phyloP scores from a whole-genome alignment of 805 yeast species.

The Wickerhamomyces pijperi region DNA sequence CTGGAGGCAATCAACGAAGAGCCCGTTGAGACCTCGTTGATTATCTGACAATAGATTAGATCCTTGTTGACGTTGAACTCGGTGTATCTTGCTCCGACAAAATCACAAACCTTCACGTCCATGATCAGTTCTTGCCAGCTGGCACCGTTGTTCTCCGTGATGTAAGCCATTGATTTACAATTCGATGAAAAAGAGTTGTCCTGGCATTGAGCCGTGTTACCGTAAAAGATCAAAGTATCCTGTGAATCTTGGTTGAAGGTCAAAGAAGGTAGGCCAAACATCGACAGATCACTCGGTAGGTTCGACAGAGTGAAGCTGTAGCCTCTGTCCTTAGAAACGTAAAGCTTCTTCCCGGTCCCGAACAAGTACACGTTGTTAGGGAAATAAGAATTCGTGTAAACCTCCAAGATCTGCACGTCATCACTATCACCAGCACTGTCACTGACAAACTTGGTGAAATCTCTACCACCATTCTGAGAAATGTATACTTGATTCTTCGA shows the following conservation, averaged over 20 bases:
- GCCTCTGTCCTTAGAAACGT: constrained; percentile 66
- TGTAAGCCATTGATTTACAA: constrained; percentile 49
- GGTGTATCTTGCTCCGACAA: constrained; percentile 37
- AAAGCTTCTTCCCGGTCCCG: constrained; percentile 14
- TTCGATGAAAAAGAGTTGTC: constrained; percentile 5
- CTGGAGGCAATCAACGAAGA: constrained; percentile 20
- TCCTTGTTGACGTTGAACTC: constrained; percentile 30
- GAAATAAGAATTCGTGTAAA: constrained; percentile 46
- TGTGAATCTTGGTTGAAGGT: constrained; percentile 48
- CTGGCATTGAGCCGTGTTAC: constrained; percentile 43
- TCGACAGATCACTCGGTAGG: constrained; percentile 33
- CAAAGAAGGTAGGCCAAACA: constrained; percentile 34
- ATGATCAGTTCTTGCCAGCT: constrained; percentile 42
- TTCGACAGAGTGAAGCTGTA: constrained; percentile 25
- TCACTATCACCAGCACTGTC: neutral
- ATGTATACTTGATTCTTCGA: constrained; percentile 38
- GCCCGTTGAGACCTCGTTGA: constrained; percentile 16
- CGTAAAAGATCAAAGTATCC: constrained; percentile 54
- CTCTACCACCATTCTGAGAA: constrained; percentile 40
- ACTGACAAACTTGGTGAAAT: constrained; percentile 4
- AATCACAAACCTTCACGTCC: constrained; percentile 52
- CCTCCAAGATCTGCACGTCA: constrained; percentile 31
- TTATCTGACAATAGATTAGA: constrained; percentile 52
- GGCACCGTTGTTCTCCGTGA: constrained; percentile 57
- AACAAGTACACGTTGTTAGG: constrained; percentile 31